Evolutionary conservation across 2,329 filamentous ascomycete genomes (phyloP).

Genomic region (Fusarium tjaetaba): DNA sequence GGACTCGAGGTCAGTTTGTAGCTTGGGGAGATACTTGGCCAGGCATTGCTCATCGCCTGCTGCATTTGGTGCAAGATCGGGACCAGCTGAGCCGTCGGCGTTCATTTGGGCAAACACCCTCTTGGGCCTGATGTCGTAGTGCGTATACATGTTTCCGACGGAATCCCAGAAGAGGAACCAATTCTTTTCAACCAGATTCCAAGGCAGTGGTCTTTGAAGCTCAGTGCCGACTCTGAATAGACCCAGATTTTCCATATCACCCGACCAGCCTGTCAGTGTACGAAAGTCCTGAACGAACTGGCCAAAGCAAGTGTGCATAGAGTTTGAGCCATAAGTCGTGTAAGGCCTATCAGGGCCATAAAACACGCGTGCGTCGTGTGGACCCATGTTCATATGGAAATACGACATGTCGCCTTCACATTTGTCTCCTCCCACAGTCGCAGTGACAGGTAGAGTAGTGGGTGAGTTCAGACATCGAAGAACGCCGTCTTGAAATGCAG

Average conservation of each 20-base stretch:
- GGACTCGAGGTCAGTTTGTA: slow-evolving; percentile 51
- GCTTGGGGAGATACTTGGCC: slow-evolving; percentile 55
- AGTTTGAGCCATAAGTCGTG: slow-evolving; percentile 66
- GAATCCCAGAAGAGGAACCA: slow-evolving; percentile 70
- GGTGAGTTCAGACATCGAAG: slow-evolving; percentile 56
- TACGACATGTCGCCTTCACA: slow-evolving; percentile 57
- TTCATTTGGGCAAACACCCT: slow-evolving; percentile 60
- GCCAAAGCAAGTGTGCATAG: slow-evolving; percentile 63
- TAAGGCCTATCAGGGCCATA: slow-evolving; percentile 62
- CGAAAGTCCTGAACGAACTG: slow-evolving; percentile 66
- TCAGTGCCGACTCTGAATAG: slow-evolving; percentile 59
- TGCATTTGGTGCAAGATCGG: slow-evolving; percentile 56
- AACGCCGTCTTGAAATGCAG: slow-evolving; percentile 54
- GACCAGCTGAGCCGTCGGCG: slow-evolving; percentile 57
- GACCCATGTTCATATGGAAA: slow-evolving; percentile 58
- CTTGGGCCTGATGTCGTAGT: slow-evolving; percentile 62
- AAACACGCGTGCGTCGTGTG: slow-evolving; percentile 68
- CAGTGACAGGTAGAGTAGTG: slow-evolving; percentile 55
- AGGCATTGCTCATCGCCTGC: slow-evolving; percentile 58
- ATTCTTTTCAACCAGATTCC: slow-evolving; percentile 65
- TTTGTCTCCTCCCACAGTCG: slow-evolving; percentile 54
- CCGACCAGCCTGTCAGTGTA: slow-evolving; percentile 56
- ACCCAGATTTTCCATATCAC: slow-evolving; percentile 36
- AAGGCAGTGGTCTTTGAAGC: slow-evolving; percentile 60
- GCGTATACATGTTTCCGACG: slow-evolving; percentile 56